Conservation (phyloP, 352 stramenopile genomes). For the Phytophthora brassicae region DNA sequence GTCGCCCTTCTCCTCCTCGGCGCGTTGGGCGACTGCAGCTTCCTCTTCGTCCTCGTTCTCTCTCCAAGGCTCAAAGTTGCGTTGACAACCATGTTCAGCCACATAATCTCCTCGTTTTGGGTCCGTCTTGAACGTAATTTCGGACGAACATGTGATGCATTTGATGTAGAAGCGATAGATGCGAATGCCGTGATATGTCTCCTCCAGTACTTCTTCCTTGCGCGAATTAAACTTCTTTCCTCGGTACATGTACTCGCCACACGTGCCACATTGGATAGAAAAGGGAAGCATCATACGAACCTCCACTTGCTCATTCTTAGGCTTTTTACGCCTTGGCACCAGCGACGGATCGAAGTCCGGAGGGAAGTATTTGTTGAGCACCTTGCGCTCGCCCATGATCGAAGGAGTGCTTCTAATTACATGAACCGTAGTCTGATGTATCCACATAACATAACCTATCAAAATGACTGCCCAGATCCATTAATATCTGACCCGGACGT, state of each 20-base stretch:
- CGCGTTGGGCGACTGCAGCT: slow-evolving; percentile 62
- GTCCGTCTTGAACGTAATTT: slow-evolving; percentile 99
- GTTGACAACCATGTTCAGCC: slow-evolving; percentile 94
- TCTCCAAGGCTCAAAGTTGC: slow-evolving; percentile 97
- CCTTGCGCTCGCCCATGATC: slow-evolving; percentile 98
- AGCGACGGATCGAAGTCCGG: slow-evolving; percentile 98
- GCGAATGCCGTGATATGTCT: slow-evolving; percentile 96
- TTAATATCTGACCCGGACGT: too few species aligned
- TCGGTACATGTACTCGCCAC: slow-evolving; percentile 98
- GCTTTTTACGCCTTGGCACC: slow-evolving; percentile 92
- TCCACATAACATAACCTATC: too few species aligned
- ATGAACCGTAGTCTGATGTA: too few species aligned
- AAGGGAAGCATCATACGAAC: slow-evolving; percentile 99
- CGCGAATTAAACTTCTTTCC: slow-evolving; percentile 99
- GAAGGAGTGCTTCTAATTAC: too few species aligned
- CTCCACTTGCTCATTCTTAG: slow-evolving; percentile 95
- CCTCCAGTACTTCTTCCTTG: slow-evolving; percentile 96
- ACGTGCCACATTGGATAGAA: slow-evolving; percentile 96
- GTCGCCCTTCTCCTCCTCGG: slow-evolving; percentile 95
- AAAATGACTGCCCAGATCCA: too few species aligned
- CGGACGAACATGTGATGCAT: slow-evolving; percentile 92
- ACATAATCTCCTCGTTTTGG: slow-evolving; percentile 98
- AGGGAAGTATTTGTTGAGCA: slow-evolving; percentile 99
- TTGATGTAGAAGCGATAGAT: slow-evolving; percentile 99
- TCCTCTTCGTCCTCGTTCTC: slow-evolving; percentile 84